Percentiles rank a stretch among this genome's conserved stretches.
phyloP scores from a whole-genome alignment of 2,329 filamentous ascomycete species.

The Fusarium pilosicola region DNA sequence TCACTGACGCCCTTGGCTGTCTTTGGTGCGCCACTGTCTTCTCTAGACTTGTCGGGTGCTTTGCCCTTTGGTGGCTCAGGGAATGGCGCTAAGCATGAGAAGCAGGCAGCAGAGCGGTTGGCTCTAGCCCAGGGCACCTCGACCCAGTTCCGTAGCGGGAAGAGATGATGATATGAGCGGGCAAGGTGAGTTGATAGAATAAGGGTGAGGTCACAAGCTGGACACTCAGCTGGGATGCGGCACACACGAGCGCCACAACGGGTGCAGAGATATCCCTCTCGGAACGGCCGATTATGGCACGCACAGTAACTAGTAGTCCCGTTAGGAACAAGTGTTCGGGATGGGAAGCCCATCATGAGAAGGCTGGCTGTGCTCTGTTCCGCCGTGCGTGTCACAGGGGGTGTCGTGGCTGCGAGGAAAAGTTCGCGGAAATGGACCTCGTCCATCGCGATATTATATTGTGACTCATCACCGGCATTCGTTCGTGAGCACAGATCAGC shows the following conservation, averaged over 20 bases:
- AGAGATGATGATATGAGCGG: conserved; percentile 92
- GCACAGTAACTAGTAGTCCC: conserved; percentile 81
- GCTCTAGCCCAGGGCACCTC: conserved; percentile 88
- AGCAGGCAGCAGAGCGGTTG: conserved; percentile 71
- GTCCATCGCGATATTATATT: conserved; percentile 87
- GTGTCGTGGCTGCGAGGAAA: conserved; percentile 88
- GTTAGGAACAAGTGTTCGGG: conserved; percentile 76
- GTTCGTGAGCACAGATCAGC: conserved; percentile 88
- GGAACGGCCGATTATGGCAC: conserved; percentile 84
- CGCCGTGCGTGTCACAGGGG: conserved; percentile 79
- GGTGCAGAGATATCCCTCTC: conserved; percentile 91
- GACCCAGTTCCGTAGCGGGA: conserved; percentile 88
- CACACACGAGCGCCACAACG: conserved; percentile 91
- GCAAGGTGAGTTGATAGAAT: conserved; percentile 94
- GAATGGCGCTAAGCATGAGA: conserved; percentile 80
- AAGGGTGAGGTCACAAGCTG: conserved; percentile 88
- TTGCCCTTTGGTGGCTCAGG: conserved; percentile 57
- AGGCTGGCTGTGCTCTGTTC: conserved; percentile 71
- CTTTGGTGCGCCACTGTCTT: conserved; percentile 34
- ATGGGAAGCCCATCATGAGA: conserved; percentile 98
- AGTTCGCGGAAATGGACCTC: conserved; percentile 82
- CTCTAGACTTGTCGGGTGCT: conserved; percentile 35
- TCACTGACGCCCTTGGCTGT: conserved; percentile 76
- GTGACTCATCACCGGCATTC: conserved; percentile 79
- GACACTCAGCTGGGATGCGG: conserved; percentile 88